These are phyloP conservation scores for Pichia cabralensis DNA, from an alignment of 805 yeast species.

Conservation along the genomic window DNA sequence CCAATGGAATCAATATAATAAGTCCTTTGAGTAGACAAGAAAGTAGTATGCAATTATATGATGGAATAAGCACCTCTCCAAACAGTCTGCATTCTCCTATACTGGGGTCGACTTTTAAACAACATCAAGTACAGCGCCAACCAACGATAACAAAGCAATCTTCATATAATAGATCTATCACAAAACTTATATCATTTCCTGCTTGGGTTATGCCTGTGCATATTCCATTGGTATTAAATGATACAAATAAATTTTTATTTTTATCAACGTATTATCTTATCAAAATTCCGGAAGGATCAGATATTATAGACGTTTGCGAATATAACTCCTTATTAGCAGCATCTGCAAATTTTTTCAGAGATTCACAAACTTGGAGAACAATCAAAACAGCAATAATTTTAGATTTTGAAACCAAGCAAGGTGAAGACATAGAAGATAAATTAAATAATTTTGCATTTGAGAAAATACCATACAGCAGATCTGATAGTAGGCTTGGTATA, in stretches of 20 bases:
- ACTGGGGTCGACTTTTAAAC: constrained; percentile 5
- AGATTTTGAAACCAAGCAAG: constrained; percentile 12
- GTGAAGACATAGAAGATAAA: constrained; percentile 9
- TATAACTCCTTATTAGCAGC: constrained; percentile 49
- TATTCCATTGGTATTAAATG: constrained; percentile 34
- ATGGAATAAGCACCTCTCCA: not conserved
- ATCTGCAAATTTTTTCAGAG: constrained; percentile 39
- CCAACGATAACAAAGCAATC: constrained; percentile 15
- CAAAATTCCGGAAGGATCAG: constrained; percentile 37
- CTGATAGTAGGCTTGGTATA: constrained; percentile 13
- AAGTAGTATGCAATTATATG: constrained; percentile 5
- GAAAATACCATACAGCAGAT: constrained; percentile 13
- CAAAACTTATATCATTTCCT: constrained; percentile 8
- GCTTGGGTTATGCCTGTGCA: constrained; percentile 33
- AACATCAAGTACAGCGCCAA: constrained; percentile 9
- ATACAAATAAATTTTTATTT: constrained; percentile 34
- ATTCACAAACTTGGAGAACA: constrained; percentile 55
- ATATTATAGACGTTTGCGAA: constrained; percentile 43
- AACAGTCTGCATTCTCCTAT: constrained; percentile 4
- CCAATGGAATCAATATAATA: not conserved
- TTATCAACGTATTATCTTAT: constrained; percentile 41
- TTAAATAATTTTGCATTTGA: constrained; percentile 7
- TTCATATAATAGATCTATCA: constrained; percentile 9
- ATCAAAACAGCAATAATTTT: constrained; percentile 39
- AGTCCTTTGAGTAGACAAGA: not conserved